These are phyloP conservation scores for Blastomyces percursus DNA, from an alignment of 2,329 filamentous ascomycete species.

Conservation along the genomic window DNA sequence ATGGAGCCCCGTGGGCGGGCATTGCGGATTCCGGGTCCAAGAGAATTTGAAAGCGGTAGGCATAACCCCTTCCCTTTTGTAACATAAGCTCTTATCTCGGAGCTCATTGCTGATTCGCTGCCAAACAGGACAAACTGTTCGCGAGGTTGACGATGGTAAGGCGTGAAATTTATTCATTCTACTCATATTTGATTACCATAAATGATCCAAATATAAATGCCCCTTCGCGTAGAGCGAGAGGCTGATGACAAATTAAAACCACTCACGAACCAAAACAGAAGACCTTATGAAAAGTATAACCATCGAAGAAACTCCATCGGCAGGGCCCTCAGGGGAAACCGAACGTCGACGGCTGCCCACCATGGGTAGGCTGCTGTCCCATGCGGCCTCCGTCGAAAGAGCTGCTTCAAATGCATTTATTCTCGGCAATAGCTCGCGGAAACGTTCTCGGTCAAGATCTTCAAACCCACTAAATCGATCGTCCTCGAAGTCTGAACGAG, in stretches of 20 bases:
- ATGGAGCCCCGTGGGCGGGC: conserved; percentile 12
- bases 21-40: conserved; percentile 13
- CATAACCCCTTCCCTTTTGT: conserved; percentile 16
- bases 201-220: neutral
- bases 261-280: conserved; percentile 6
- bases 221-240: neutral
- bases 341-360: neutral
- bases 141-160: conserved; percentile 18
- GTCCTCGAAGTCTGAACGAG: conserved; percentile 14
- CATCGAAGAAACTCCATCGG: conserved; percentile 9
- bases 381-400: conserved; percentile 30
- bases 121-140: conserved; percentile 17
- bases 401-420: conserved; percentile 33
- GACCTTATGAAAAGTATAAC: conserved; percentile 9
- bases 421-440: conserved; percentile 19
- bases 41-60: conserved; percentile 14
- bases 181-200: neutral
- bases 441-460: conserved; percentile 7
- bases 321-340: conserved; percentile 1
- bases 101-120: conserved; percentile 6
- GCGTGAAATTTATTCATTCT: neutral
- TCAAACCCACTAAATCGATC: conserved; percentile 7
- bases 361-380: conserved; percentile 9
- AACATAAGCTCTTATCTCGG: conserved; percentile 12
- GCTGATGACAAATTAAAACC: neutral